Evolutionary conservation across 176 grass and related monocot species (phyloP), one percentile per base, ranked within the genome.

Genomic region (Hordeum vulgare): DNA sequence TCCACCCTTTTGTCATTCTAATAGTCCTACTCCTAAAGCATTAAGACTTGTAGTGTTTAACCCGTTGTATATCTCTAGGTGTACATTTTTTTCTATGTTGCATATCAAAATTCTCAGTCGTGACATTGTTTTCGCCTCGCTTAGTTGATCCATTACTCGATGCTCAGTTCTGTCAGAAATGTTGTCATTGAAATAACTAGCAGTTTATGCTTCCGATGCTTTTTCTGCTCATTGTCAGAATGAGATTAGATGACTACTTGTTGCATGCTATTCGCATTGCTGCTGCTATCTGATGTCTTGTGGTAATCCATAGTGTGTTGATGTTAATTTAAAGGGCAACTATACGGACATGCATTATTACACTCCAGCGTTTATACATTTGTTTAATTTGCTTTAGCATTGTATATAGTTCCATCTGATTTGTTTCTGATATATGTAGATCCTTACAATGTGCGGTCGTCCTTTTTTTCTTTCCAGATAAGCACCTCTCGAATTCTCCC

Each of bases 391-490:
- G 17, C 45, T 29, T 14, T 49, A 26, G 24, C 26, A 37, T 83
- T 8, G 10, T n/a, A n/a, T 33, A 0, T 57, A 18, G 17, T 57
- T 79, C n/a, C 36, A n/a, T 78, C 35, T 33, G 61, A 59, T 60
- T 66, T 87, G 17, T 72, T 77, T 25, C 14, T 1, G 14, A 65
- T 45, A 2, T 62, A 75, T 23, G 9, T 49, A 36, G 8, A 21
- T 80, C 28, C 42, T 80, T 68, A 51, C 57, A 42, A 58, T 39
- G 8, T 21, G 26, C 27, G 33, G 5, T 14, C 21, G 20, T 68
- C 20, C 54, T 31, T 66, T 73, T 78, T 78, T 79, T 79, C 47
- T 51, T 51, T 89, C n/a, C 84, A 96, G 94, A 89, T 74, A 93
- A 93, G 62, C 81, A 85, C 27, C 81, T 77, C 36, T 80, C 86